Evolutionary conservation across 2,329 filamentous ascomycete genomes (phyloP).

Genomic region (Penicillium concentricum): DNA sequence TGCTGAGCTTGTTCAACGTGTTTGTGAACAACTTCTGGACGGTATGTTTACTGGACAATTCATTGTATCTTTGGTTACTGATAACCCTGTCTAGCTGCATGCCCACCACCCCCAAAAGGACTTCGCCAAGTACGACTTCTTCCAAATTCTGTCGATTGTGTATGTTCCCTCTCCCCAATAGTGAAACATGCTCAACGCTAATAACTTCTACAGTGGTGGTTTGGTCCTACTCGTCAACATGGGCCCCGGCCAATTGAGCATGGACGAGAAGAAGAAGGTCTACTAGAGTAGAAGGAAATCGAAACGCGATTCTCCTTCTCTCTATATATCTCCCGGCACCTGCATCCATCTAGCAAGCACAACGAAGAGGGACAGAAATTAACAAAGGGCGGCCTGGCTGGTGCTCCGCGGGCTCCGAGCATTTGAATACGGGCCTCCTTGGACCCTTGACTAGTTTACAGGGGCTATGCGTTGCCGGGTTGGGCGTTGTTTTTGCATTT

Average conservation of each 20-base stretch:
- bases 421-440: background rate
- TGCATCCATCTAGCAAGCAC: slow-evolving; percentile 25
- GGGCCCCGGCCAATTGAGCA: slow-evolving; percentile 94
- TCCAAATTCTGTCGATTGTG: slow-evolving; percentile 99
- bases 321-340: slow-evolving; percentile 14
- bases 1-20: slow-evolving; percentile 94
- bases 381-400: background rate
- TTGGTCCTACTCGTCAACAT: slow-evolving; percentile 97
- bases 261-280: slow-evolving; percentile 99
- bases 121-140: slow-evolving; percentile 99
- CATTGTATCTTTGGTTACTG: slow-evolving; percentile 12
- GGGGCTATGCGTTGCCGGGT: slow-evolving; percentile 1
- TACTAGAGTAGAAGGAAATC: slow-evolving; percentile 59
- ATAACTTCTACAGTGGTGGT: slow-evolving; percentile 61
- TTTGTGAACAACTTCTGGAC: slow-evolving; percentile 99
- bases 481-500: slow-evolving; percentile 10
- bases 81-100: slow-evolving; percentile 66
- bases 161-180: slow-evolving; percentile 44
- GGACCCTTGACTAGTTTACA: background rate
- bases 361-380: slow-evolving; percentile 31
- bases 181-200: background rate
- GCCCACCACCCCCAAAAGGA: slow-evolving; percentile 99
- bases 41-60: slow-evolving; percentile 56
- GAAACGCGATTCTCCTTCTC: slow-evolving; percentile 6
- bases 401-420: slow-evolving; percentile 8